phyloP scores from a whole-genome alignment of 2,329 filamentous ascomycete species.

The Thermoascus crustaceus region DNA sequence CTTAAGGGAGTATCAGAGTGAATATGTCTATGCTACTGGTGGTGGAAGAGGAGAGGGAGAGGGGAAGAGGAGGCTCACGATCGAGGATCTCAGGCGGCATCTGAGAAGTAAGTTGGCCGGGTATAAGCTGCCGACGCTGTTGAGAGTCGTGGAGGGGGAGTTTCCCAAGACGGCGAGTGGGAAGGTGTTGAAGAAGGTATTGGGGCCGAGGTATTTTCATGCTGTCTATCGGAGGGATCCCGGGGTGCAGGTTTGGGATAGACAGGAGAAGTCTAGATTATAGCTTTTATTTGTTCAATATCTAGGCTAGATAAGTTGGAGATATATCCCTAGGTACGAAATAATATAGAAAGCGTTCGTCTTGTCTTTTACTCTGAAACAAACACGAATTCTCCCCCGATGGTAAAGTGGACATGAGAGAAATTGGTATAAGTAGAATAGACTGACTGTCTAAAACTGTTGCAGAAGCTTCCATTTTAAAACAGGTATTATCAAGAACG shows the following conservation, averaged over 20 bases:
- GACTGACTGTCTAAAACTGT: too few relatives aligned
- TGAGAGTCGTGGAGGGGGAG: slow-evolving; percentile 35
- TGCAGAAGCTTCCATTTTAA: too few relatives aligned
- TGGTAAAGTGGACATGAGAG: too few relatives aligned
- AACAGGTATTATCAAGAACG: too few relatives aligned
- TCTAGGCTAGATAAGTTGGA: neutral
- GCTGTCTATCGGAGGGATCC: slow-evolving; percentile 16
- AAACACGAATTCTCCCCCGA: too few relatives aligned
- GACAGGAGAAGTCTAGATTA: slow-evolving; percentile 10
- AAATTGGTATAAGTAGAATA: too few relatives aligned
- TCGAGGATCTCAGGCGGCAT: slow-evolving; percentile 37
- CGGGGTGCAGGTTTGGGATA: slow-evolving; percentile 23
- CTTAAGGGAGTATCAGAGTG: slow-evolving; percentile 12
- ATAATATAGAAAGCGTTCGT: too few relatives aligned
- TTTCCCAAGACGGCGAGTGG: slow-evolving; percentile 42
- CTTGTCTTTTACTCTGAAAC: too few relatives aligned
- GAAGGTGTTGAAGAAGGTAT: slow-evolving; percentile 43
- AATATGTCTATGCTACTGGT: too few relatives aligned
- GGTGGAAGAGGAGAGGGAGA: too few relatives aligned
- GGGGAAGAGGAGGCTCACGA: too few relatives aligned
- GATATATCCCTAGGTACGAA: too few relatives aligned
- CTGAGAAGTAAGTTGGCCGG: slow-evolving; percentile 37
- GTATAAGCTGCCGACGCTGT: slow-evolving; percentile 44
- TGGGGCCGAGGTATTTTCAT: slow-evolving; percentile 33
- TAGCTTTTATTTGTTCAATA: slow-evolving; percentile 5